These are phyloP conservation scores for Citeromyces hawaiiensis DNA, from an alignment of 1,139 yeast genomes.

Conservation along the genomic window DNA sequence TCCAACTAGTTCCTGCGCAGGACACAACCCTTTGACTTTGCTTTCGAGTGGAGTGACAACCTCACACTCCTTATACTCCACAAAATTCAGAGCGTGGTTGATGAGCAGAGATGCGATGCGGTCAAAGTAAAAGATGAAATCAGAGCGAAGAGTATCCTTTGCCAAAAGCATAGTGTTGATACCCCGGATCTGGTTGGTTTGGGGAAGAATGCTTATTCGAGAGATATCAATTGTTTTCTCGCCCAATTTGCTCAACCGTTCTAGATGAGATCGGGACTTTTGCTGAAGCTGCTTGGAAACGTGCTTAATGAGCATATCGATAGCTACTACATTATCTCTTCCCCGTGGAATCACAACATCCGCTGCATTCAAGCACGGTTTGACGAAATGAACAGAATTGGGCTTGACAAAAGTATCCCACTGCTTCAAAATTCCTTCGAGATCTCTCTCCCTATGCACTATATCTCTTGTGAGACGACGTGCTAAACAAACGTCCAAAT, in stretches of 20 bases:
- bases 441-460: conserved; percentile 71
- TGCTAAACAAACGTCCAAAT: conserved; percentile 81
- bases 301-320: conserved; percentile 67
- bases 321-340: conserved; percentile 69
- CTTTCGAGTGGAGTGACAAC: conserved; percentile 32
- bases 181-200: conserved; percentile 57
- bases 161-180: conserved; percentile 60
- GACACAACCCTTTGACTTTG: conserved; percentile 2
- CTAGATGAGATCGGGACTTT: conserved; percentile 57
- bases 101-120: conserved; percentile 62
- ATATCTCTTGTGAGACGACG: conserved; percentile 82
- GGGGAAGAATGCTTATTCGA: conserved; percentile 26
- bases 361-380: conserved; percentile 70
- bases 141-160: conserved; percentile 44
- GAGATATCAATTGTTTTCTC: conserved; percentile 9
- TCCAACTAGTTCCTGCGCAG: conserved; percentile 44
- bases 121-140: conserved; percentile 77
- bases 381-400: conserved; percentile 64
- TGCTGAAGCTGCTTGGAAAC: conserved; percentile 55
- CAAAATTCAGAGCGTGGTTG: conserved; percentile 48
- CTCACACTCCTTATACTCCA: conserved; percentile 15
- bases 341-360: conserved; percentile 86
- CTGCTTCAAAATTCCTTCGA: conserved; percentile 70
- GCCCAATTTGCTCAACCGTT: conserved; percentile 44
- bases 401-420: conserved; percentile 93